Percentiles rank a stretch among this genome's conserved stretches.
phyloP scores from a whole-genome alignment of 345 rosid species.

The Eucalyptus melliodora region DNA sequence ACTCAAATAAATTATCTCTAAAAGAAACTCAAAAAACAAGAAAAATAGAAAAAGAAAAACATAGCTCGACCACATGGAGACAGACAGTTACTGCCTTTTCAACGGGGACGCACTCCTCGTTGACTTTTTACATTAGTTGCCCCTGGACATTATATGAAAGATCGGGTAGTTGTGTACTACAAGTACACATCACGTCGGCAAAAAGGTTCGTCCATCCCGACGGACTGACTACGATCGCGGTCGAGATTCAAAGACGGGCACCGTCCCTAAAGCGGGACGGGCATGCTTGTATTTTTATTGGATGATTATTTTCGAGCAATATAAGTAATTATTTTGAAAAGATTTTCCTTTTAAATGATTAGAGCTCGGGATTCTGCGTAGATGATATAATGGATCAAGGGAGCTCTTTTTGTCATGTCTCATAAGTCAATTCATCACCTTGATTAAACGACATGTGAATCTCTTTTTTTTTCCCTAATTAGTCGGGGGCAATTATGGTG shows the following conservation, averaged over 20 bases:
- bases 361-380: neutral
- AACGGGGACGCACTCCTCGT: neutral
- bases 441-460: neutral
- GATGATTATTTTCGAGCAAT: neutral
- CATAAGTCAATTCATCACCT: neutral
- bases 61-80: neutral
- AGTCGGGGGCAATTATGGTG: neutral
- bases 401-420: neutral
- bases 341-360: fast-evolving
- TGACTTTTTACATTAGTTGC: neutral
- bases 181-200: neutral
- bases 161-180: neutral
- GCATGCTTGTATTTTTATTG: no score
- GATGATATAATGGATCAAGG: neutral
- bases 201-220: neutral
- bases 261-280: no score
- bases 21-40: neutral
- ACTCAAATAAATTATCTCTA: neutral
- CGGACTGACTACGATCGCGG: neutral
- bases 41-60: neutral
- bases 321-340: neutral
- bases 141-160: neutral
- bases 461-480: neutral
- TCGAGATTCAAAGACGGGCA: neutral
- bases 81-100: neutral